phyloP scores from a whole-genome alignment of 176 grass and related monocot species.

The Avena atlantica region DNA sequence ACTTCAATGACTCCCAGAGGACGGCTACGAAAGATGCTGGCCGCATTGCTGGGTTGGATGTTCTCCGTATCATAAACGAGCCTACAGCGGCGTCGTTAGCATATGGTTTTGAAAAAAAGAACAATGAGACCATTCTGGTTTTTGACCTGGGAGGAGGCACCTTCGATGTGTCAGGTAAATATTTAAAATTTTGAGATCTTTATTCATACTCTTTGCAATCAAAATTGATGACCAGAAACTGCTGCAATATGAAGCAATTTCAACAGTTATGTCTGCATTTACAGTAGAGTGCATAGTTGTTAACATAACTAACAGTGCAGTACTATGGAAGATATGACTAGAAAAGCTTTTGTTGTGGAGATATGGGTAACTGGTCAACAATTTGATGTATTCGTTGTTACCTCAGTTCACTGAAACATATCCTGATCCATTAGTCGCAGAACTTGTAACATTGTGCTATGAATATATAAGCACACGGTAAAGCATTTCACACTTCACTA shows the following conservation, averaged over 20 bases:
- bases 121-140: constrained; percentile 80
- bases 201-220: background rate
- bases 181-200: background rate
- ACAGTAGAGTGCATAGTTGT: background rate
- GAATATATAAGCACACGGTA: background rate
- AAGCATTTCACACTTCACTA: background rate
- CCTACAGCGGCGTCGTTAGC: constrained; percentile 71
- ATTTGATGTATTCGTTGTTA: background rate
- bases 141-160: constrained; percentile 81
- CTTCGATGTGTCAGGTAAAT: constrained; percentile 81
- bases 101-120: constrained; percentile 88
- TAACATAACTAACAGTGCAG: constrained; percentile 1
- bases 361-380: background rate
- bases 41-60: constrained; percentile 75
- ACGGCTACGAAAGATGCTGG: constrained; percentile 88
- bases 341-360: background rate
- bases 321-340: background rate
- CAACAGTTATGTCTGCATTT: background rate
- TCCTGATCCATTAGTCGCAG: background rate
- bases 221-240: background rate
- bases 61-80: constrained; percentile 84
- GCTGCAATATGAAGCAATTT: background rate
- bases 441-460: background rate
- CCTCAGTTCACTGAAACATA: background rate
- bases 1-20: constrained; percentile 85